Percentiles rank a stretch among this genome's conserved stretches.
phyloP scores from a whole-genome alignment of 768 basidiomycete species.

The Mrakia frigida region DNA sequence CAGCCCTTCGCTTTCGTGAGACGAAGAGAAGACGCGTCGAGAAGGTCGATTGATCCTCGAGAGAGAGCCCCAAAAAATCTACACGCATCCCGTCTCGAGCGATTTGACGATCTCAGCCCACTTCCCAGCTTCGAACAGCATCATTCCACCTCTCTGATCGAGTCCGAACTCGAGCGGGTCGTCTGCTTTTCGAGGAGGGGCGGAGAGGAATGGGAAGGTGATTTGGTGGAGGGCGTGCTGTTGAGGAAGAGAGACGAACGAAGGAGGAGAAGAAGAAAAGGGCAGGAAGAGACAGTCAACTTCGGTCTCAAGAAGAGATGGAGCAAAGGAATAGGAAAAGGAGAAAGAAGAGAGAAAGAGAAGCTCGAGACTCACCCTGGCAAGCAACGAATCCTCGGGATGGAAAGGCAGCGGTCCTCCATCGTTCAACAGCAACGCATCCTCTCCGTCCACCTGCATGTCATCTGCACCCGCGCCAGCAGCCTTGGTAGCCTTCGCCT shows the following conservation, averaged over 20 bases:
- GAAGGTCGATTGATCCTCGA: too few species aligned
- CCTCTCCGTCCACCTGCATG: slow-evolving; percentile 25
- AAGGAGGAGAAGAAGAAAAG: not conserved
- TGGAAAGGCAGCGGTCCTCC: slow-evolving; percentile 30
- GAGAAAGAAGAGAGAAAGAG: not conserved
- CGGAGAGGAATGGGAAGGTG: slow-evolving; percentile 55
- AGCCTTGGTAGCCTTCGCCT: slow-evolving; percentile 33
- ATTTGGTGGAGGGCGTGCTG: slow-evolving; percentile 55
- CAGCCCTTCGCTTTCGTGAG: too few species aligned
- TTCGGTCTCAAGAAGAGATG: not conserved
- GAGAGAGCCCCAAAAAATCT: too few species aligned
- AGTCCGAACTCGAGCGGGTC: slow-evolving; percentile 55
- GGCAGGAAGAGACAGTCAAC: not conserved
- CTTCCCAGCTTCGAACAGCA: slow-evolving; percentile 49
- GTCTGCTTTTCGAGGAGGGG: slow-evolving; percentile 57
- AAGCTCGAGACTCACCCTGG: slow-evolving; percentile 5
- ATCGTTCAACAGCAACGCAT: slow-evolving; percentile 8
- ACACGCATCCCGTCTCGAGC: slow-evolving; percentile 32
- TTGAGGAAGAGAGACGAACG: slow-evolving; percentile 3
- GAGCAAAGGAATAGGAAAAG: not conserved
- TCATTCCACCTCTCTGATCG: slow-evolving; percentile 62
- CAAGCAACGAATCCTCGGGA: slow-evolving; percentile 28
- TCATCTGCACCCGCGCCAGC: not conserved
- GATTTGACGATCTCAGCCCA: slow-evolving; percentile 28
- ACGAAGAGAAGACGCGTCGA: too few species aligned